A percentile compares a stretch with the other conserved stretches of the same genome.
These are phyloP conservation scores for Eucalyptus regnans DNA, from an alignment of 345 rosid genomes.

Conservation along the genomic window DNA sequence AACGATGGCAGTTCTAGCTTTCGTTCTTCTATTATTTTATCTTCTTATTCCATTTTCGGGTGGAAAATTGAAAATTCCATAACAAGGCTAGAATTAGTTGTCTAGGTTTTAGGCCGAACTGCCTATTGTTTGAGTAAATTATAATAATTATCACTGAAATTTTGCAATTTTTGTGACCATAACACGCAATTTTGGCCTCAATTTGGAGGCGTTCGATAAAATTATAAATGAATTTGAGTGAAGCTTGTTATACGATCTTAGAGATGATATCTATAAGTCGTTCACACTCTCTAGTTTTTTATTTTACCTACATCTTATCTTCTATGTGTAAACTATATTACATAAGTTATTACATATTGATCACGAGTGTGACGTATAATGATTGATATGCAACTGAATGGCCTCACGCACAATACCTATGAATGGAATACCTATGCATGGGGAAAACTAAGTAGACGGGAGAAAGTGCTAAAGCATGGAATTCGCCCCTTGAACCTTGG, in stretches of 20 bases:
- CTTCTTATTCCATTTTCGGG: neutral
- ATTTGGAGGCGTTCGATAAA: neutral
- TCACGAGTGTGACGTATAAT: neutral
- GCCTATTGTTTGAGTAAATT: no score
- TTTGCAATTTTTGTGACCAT: neutral
- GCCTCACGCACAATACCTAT: neutral
- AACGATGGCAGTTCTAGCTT: neutral
- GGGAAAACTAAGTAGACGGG: neutral
- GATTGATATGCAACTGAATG: neutral
- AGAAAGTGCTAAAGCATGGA: neutral
- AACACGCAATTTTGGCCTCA: neutral
- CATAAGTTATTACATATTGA: no score
- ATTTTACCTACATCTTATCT: neutral
- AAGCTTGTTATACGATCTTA: neutral
- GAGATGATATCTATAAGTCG: neutral
- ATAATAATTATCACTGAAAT: neutral
- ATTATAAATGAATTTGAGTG: neutral
- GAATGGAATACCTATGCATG: neutral
- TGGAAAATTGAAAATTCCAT: no score
- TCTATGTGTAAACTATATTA: no score
- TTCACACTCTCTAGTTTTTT: neutral
- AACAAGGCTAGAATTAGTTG: no score
- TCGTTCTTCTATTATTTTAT: neutral
- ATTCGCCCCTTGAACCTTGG: neutral
- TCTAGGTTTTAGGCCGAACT: no score